Evolutionary conservation across 768 basidiomycete genomes (phyloP), one percentile per base, ranked within the genome.

Genomic region (Rhizopogon vinicolor): DNA sequence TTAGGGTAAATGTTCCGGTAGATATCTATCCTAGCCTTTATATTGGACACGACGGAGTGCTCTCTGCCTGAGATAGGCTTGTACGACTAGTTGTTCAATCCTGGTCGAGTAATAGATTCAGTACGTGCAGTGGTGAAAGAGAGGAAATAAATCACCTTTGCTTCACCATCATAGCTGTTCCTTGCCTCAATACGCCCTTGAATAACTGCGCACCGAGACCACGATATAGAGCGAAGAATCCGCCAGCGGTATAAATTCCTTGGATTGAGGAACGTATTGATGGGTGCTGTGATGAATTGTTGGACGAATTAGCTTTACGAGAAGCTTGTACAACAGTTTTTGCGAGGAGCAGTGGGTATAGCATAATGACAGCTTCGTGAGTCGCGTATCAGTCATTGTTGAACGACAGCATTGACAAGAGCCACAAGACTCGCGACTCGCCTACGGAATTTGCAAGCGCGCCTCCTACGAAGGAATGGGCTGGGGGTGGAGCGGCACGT

Each of bases 301-400:
- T 59, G 29, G 63, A 56, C 3, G 51, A 33, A n/a, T 46, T 18
- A 29, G 71, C 78, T 29, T 16, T 58, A 52, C 43, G 66, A 39
- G 72, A 65, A 14, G 67, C 71, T 55, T 79, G 81, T 5, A 79
- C 70, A 5, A 79, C 75, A 18, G 79, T 82, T 68, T 85, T 86
- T 16, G 82, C 79, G 16, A 85, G 74, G 18, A 85, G 81, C 29
- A 85, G 70, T 0, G 84, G 84, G 61, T 85, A 85, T 7, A 83
- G 67, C 2, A 82, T 53, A 1, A 72, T 63, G 7, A 75, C 70
- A 0, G 81, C 81, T 75, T 51, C 9, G 40, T n/a, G 18, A 13
- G 13, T 16, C 31, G 12, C 29, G 22, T 42, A 13, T 51, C 37
- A 51, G 40, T 14, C n/a, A 35, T 42, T 9, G 12, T 10, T 10